Conservation (phyloP, 257 asterid species). For the Nyctanthes arbortristis region DNA sequence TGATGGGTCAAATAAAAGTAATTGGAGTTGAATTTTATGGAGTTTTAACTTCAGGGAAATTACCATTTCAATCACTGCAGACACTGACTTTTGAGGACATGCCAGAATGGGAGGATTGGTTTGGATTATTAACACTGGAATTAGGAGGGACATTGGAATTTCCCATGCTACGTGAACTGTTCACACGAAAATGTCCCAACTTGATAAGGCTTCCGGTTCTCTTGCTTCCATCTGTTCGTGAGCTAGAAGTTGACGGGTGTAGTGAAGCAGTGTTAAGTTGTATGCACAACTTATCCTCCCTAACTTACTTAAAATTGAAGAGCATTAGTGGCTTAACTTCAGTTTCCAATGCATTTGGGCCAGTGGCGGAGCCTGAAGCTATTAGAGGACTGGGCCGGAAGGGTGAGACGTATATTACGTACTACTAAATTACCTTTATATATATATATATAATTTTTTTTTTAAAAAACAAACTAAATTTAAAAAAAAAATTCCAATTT, state of each 20-base stretch:
- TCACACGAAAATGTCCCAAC: constrained; percentile 18
- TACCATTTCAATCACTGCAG: constrained; percentile 23
- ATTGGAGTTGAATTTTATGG: constrained; percentile 23
- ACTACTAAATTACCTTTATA: too few relatives aligned
- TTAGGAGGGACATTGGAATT: neutral
- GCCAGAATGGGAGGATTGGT: constrained; percentile 31
- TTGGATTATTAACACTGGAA: neutral
- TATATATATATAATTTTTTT: too few relatives aligned
- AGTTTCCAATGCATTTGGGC: constrained; percentile 4
- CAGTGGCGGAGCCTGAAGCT: too few relatives aligned
- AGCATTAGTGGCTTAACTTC: neutral
- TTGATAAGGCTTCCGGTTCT: constrained; percentile 12
- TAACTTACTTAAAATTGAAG: neutral
- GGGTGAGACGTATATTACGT: too few relatives aligned
- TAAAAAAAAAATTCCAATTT: too few relatives aligned
- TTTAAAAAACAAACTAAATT: too few relatives aligned
- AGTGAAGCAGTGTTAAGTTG: neutral
- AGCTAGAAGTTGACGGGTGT: constrained; percentile 2
- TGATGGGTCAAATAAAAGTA: constrained; percentile 6
- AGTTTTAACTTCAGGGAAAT: neutral
- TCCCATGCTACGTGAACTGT: constrained; percentile 13
- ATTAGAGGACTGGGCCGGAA: too few relatives aligned
- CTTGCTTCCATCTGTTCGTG: constrained; percentile 5
- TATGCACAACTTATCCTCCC: constrained; percentile 9
- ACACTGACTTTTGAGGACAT: constrained; percentile 23